phyloP scores from a whole-genome alignment of 768 basidiomycete species.

The Hygrophoropsis aurantiaca region DNA sequence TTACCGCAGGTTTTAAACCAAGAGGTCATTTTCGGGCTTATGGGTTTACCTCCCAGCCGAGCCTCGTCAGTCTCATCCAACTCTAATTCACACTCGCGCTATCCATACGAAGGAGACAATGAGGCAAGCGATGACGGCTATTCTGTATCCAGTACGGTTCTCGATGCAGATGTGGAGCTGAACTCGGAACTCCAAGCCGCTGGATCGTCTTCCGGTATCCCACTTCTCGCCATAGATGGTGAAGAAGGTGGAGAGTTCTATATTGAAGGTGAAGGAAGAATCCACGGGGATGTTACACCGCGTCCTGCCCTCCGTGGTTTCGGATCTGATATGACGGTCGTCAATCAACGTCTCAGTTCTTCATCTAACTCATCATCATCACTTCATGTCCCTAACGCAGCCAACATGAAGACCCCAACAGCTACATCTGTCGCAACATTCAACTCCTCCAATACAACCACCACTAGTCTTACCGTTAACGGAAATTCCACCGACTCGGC shows the following conservation, averaged over 20 bases:
- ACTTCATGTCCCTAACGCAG: conserved; percentile 2
- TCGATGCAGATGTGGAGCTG: conserved; percentile 27
- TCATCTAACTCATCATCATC: conserved; percentile 12
- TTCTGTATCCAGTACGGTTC: conserved; percentile 41
- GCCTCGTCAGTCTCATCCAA: conserved; percentile 40
- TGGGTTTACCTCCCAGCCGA: conserved; percentile 50
- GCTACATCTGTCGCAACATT: background rate
- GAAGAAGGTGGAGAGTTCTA: conserved; percentile 14
- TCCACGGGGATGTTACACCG: conserved; percentile 60
- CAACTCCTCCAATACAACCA: conserved; percentile 3
- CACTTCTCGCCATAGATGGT: conserved; percentile 26
- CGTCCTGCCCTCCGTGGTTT: conserved; percentile 43
- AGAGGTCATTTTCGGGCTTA: conserved; percentile 64
- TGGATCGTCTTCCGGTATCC: conserved; percentile 33
- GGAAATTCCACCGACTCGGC: conserved; percentile 7
- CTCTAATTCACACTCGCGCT: conserved; percentile 23
- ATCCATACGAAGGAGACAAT: conserved; percentile 59
- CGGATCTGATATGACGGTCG: conserved; percentile 30
- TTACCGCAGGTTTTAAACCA: conserved; percentile 69
- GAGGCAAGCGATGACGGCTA: conserved; percentile 36
- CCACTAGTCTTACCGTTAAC: conserved; percentile 9
- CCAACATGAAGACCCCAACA: conserved; percentile 1
- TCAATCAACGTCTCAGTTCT: conserved; percentile 26
- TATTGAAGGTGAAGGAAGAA: conserved; percentile 14
- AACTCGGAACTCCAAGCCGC: conserved; percentile 25